phyloP scores from a whole-genome alignment of 2,329 filamentous ascomycete species.

The Colletotrichum sansevieriae region DNA sequence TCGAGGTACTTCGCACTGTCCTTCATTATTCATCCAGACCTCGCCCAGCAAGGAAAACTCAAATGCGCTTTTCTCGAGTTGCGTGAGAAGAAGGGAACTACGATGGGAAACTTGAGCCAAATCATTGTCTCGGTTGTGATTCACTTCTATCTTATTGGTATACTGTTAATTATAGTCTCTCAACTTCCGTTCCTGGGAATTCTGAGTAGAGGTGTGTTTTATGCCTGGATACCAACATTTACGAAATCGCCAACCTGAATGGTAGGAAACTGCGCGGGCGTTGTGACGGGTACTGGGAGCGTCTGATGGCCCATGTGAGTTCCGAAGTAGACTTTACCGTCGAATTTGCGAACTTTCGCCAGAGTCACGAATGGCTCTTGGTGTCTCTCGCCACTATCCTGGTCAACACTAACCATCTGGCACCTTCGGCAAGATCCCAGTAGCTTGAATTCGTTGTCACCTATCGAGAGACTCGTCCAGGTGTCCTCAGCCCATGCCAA shows the following conservation, averaged over 20 bases:
- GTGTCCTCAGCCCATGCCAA: constrained; percentile 82
- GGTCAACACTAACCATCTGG: constrained; percentile 96
- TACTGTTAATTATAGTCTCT: neutral
- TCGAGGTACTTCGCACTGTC: neutral
- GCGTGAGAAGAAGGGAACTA: too few relatives aligned
- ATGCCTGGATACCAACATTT: constrained; percentile 42
- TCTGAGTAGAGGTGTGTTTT: neutral
- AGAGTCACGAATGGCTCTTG: constrained; percentile 91
- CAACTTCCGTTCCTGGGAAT: neutral
- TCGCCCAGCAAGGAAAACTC: too few relatives aligned
- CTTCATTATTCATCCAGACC: too few relatives aligned
- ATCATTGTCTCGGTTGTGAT: too few relatives aligned
- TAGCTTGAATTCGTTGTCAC: constrained; percentile 73
- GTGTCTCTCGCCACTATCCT: constrained; percentile 80
- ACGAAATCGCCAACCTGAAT: constrained; percentile 65
- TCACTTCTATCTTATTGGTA: neutral
- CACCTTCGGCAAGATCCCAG: constrained; percentile 89
- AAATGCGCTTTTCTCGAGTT: too few relatives aligned
- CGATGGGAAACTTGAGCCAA: too few relatives aligned
- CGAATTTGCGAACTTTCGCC: constrained; percentile 85
- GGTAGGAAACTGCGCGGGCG: constrained; percentile 50
- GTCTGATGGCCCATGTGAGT: constrained; percentile 76
- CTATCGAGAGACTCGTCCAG: constrained; percentile 79
- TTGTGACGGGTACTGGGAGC: constrained; percentile 40
- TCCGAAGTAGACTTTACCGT: constrained; percentile 91